Evolutionary conservation across 495 filamentous ascomycete species (phyloP).

Genomic region (Coniosporium apollinis): DNA sequence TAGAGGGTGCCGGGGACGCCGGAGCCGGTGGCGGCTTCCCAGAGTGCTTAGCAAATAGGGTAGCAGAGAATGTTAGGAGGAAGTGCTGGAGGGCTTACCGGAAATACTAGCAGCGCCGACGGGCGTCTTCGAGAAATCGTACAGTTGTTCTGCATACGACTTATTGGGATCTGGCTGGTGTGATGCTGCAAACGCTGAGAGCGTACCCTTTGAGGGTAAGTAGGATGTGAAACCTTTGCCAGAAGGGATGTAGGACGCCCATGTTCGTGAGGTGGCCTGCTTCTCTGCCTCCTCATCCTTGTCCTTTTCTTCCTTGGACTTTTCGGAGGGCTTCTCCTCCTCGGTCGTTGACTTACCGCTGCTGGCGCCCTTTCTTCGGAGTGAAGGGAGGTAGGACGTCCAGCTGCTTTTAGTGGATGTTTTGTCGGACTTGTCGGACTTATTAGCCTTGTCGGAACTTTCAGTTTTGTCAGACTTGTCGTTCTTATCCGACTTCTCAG

Average conservation of each 20-base stretch:
- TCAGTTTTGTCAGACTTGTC: too few relatives aligned
- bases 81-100: constrained; percentile 13
- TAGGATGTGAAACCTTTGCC: constrained; percentile 22
- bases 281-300: constrained; percentile 14
- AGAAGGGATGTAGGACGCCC: constrained; percentile 21
- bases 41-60: constrained; percentile 3
- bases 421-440: too few relatives aligned
- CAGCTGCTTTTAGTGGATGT: background rate
- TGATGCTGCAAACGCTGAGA: constrained; percentile 15
- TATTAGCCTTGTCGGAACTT: too few relatives aligned
- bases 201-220: constrained; percentile 15
- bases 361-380: background rate
- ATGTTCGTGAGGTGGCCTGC: constrained; percentile 16
- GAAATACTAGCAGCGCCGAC: constrained; percentile 21
- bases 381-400: constrained; percentile 1
- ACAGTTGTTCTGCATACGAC: constrained; percentile 23
- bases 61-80: background rate
- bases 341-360: too few relatives aligned
- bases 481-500: too few relatives aligned
- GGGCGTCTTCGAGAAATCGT: constrained; percentile 26
- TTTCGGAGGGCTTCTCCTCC: too few relatives aligned
- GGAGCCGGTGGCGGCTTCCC: constrained; percentile 14
- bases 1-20: constrained; percentile 21
- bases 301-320: too few relatives aligned
- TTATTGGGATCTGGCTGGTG: constrained; percentile 23